Base-by-base conservation (phyloP, 148 eudicot species). In the Rhododendron griersonianum region DNA sequence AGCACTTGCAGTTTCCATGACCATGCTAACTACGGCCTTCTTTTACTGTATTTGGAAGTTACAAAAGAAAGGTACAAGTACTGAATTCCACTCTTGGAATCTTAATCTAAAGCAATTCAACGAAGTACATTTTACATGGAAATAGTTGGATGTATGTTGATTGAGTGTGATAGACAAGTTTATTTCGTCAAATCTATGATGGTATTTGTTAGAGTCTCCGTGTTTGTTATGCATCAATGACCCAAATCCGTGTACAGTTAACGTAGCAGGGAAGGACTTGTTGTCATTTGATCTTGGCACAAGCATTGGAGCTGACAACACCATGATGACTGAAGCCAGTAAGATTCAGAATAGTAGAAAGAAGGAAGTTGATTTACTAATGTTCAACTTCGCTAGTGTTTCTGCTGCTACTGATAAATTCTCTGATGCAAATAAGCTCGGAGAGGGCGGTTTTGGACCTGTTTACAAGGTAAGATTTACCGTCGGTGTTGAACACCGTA, bases 331-430 rank as follows among this genome's bases (percentile, higher is more conserved):
- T 30, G 76, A 71, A 28, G 41, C 76, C 35, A 71, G 41, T 30
- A 71, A 30, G 39, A 71, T 19, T 28, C 39, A 3, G 11, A 35
- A 14, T 33, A 37, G 10, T 73, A 18, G 44, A 73, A 73, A 73
- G 7, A 73, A 16, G 25, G 67, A 59, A 19, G 19, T 19, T 59
- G 67, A 59, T 59, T 19, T 59, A 59, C 67, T 25, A 59, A 0
- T 9, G 25, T 59, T 59, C n/a, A 59, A n/a, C 6, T 59, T 59
- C 19, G 3, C 25, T 5, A 59, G 67, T 59, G 67, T 59, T 7
- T 59, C 67, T 21, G 67, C 67, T 59, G 25, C 67, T 19, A 59
- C 67, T 21, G 3, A 59, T 59, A 87, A 53, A 87, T 89, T 33
- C 89, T 51, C 16, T 51, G 55, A 51, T 13, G 55, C 55, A 51